phyloP scores from a whole-genome alignment of 2,329 filamentous ascomycete species.

The Aspergillus caelatus region DNA sequence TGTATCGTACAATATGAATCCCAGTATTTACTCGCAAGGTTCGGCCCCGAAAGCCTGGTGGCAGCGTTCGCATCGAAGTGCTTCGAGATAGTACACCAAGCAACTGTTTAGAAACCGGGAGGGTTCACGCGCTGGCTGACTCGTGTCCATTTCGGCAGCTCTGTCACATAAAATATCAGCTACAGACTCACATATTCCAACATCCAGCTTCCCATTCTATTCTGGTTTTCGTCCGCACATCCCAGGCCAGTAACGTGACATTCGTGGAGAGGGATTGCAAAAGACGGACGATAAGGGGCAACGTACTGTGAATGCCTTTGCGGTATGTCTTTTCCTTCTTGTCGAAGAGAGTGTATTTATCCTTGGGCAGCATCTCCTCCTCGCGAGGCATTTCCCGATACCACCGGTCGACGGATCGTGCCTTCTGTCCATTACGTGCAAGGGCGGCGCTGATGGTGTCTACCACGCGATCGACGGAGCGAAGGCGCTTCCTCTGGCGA shows the following conservation, averaged over 20 bases:
- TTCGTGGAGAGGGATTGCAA: too few species aligned
- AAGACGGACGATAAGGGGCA: neutral
- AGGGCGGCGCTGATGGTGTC: slow-evolving; percentile 79
- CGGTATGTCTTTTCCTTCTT: slow-evolving; percentile 93
- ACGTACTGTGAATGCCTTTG: slow-evolving; percentile 92
- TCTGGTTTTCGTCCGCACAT: neutral
- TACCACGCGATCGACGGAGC: slow-evolving; percentile 84
- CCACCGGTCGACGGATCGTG: slow-evolving; percentile 83
- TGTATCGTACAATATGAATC: slow-evolving; percentile 35
- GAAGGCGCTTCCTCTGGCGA: slow-evolving; percentile 79
- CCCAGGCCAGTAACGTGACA: neutral
- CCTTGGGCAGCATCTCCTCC: slow-evolving; percentile 89
- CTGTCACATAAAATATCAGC: slow-evolving; percentile 47
- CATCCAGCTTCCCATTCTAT: neutral
- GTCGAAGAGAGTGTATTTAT: slow-evolving; percentile 99
- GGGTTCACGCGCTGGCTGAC: slow-evolving; percentile 93
- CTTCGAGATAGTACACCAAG: slow-evolving; percentile 3
- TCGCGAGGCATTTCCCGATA: slow-evolving; percentile 95
- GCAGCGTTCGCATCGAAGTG: slow-evolving; percentile 9
- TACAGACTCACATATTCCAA: neutral
- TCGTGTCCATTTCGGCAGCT: slow-evolving; percentile 90
- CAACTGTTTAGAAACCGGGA: slow-evolving; percentile 73
- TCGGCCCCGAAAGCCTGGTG: slow-evolving; percentile 3
- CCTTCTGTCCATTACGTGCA: slow-evolving; percentile 67
- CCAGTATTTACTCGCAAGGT: slow-evolving; percentile 11